Conservation (phyloP, 2,329 filamentous ascomycete species). For the Arachnomyces sp. region DNA sequence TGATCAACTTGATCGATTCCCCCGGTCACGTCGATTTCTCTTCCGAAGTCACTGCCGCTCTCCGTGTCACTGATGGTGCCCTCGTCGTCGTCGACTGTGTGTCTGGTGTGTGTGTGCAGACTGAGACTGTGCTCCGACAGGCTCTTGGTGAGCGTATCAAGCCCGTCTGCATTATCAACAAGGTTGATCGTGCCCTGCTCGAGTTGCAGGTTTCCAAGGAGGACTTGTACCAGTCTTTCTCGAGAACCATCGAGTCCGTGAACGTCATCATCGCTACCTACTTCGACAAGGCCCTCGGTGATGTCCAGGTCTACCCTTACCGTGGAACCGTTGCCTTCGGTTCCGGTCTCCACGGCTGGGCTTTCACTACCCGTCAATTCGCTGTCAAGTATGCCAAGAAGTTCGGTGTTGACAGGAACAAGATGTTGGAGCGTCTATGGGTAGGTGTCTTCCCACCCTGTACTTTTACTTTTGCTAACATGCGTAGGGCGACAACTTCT, state of each 20-base stretch:
- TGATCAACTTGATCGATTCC: constrained; percentile 99
- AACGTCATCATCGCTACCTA: constrained; percentile 99
- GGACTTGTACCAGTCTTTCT: constrained; percentile 99
- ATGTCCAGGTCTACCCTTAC: constrained; percentile 97
- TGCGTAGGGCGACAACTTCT: constrained; percentile 83
- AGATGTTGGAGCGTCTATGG: constrained; percentile 99
- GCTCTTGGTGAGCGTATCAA: constrained; percentile 99
- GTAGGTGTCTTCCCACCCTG: constrained; percentile 40
- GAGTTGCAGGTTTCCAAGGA: constrained; percentile 98
- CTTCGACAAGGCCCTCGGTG: constrained; percentile 91
- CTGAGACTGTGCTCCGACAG: constrained; percentile 98
- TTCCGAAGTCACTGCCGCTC: constrained; percentile 96
- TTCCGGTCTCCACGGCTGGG: constrained; percentile 99
- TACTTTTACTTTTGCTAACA: constrained; percentile 1
- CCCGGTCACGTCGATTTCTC: constrained; percentile 99
- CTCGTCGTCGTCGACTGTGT: constrained; percentile 99
- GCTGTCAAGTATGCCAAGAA: constrained; percentile 96
- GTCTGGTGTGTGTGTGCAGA: constrained; percentile 99
- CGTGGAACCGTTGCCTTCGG: constrained; percentile 97
- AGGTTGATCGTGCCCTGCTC: constrained; percentile 98
- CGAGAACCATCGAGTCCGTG: constrained; percentile 97
- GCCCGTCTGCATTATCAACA: constrained; percentile 99
- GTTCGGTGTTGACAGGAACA: constrained; percentile 98
- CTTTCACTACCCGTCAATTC: constrained; percentile 98
- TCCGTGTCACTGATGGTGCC: constrained; percentile 99